phyloP scores from a whole-genome alignment of 805 yeast genomes.

The Ogataea trehaloabstinens region DNA sequence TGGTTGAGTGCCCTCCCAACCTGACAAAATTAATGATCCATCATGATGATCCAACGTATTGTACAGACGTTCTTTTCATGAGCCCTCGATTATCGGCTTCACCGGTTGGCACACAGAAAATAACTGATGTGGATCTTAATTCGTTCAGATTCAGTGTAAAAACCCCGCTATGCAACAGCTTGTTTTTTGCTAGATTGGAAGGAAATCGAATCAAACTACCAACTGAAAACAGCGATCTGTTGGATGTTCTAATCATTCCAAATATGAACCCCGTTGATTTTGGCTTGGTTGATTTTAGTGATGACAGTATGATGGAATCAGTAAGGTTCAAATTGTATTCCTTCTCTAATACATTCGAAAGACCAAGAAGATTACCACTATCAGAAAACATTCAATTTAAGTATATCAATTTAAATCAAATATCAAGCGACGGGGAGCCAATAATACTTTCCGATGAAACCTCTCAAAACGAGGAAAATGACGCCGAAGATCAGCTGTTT shows the following conservation, averaged over 20 bases:
- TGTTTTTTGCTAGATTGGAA: slow-evolving; percentile 8
- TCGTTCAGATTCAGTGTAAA: slow-evolving; percentile 13
- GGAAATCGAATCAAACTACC: slow-evolving; percentile 7
- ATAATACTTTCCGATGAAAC: slow-evolving; percentile 4
- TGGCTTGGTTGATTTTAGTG: slow-evolving; percentile 5
- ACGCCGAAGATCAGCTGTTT: neutral
- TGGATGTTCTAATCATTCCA: slow-evolving; percentile 17
- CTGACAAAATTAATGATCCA: slow-evolving; percentile 17
- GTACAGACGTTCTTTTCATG: slow-evolving; percentile 17
- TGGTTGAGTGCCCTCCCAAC: slow-evolving; percentile 17
- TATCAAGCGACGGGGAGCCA: slow-evolving; percentile 1
- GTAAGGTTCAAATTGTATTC: slow-evolving; percentile 10
- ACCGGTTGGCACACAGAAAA: neutral
- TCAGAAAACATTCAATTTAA: slow-evolving; percentile 5
- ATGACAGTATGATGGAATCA: neutral
- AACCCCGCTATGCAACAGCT: neutral
- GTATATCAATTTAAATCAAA: slow-evolving; percentile 17
- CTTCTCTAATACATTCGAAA: slow-evolving; percentile 19
- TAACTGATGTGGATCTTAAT: slow-evolving; percentile 13
- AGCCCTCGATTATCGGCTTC: neutral
- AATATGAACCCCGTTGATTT: slow-evolving; percentile 14
- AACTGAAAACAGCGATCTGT: neutral
- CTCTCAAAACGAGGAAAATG: slow-evolving; percentile 12
- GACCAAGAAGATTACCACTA: slow-evolving; percentile 14
- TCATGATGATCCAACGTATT: slow-evolving; percentile 13